Evolutionary conservation across 129 eudicot genomes (phyloP), one percentile per base, ranked within the genome.

Genomic region (Tanacetum coccineum): DNA sequence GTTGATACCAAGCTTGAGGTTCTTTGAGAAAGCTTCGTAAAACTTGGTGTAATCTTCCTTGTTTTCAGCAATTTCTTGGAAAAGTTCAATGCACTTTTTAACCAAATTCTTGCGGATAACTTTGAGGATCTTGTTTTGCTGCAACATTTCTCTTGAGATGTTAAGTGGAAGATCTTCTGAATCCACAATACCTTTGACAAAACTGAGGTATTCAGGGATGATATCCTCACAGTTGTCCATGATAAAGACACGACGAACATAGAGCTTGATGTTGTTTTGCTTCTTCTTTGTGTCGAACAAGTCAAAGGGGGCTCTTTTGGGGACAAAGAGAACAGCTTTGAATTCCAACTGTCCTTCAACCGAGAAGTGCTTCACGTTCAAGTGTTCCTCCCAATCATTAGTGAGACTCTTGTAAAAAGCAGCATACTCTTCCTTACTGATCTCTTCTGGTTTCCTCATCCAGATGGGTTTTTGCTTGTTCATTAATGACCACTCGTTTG

Each of bases 151-250:
- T 17, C 74, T 36, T n/a, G 96, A 89, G 59, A 89, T 89, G 82
- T 89, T 89, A 3, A 88, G 83, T 0, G 96, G 96, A 51, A 88
- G 85, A 48, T 88, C 96, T 81, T 88, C 96, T 22, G 96, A 88
- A 64, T 88, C 96, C 0, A 88, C 96, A 74, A 88, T 85, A 64
- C 96, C 96, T 82, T 88, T 88, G 1, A 88, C 89, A 22, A 88
- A 88, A 62, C 96, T 66, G 13, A 88, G 66, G 57, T 84, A 88
- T 32, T 88, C 96, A 2, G 96, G 96, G 14, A 88, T 88, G 74
- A 88, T 51, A 68, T 87, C 95, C 79, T 87, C 95, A 25, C 95
- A 87, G 78, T 87, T 87, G 63, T 87, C 95, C 95, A 88, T 88
- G 52, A 88, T 88, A 30, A 88, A 88, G 55, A 88, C 96, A 65